Evolutionary conservation across 805 yeast species (phyloP).

Genomic region (Sugiyamaella floridensis): DNA sequence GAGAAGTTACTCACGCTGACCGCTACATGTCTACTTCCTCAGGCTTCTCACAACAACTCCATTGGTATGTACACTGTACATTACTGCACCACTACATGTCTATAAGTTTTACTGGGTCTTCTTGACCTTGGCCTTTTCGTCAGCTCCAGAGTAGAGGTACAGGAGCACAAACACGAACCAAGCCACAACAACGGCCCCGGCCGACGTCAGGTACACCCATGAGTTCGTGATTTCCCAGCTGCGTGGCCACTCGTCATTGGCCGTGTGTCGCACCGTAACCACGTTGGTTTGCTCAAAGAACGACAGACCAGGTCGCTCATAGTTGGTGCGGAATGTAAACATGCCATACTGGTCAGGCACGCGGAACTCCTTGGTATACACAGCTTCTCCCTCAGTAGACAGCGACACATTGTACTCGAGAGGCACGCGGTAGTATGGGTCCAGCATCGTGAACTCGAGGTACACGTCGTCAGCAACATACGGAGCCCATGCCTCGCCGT

Average conservation of each 20-base stretch:
- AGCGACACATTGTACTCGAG: conserved; percentile 29
- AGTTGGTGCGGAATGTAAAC: conserved; percentile 76
- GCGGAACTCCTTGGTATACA: conserved; percentile 51
- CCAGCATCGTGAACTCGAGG: conserved; percentile 80
- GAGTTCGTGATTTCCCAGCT: conserved; percentile 90
- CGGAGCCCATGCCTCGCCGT: conserved; percentile 60
- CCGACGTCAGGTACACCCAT: conserved; percentile 80
- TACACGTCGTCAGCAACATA: conserved; percentile 56
- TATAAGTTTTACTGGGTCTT: background rate
- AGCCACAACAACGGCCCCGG: conserved; percentile 58
- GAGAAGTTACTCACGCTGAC: no score
- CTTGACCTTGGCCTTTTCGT: conserved; percentile 1
- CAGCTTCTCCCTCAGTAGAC: conserved; percentile 20
- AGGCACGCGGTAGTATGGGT: conserved; percentile 85
- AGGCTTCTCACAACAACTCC: no score
- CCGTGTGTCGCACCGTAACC: conserved; percentile 85
- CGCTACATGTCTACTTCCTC: no score
- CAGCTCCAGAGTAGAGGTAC: conserved; percentile 40
- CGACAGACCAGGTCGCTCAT: conserved; percentile 69
- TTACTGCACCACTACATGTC: background rate
- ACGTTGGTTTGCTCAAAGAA: conserved; percentile 59
- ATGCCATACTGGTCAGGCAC: conserved; percentile 97
- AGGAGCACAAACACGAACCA: conserved; percentile 74
- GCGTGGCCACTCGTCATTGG: conserved; percentile 90
- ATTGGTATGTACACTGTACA: no score